Evolutionary conservation across 163 green algal genomes (phyloP).

Genomic region (Scenedesmus sp.): DNA sequence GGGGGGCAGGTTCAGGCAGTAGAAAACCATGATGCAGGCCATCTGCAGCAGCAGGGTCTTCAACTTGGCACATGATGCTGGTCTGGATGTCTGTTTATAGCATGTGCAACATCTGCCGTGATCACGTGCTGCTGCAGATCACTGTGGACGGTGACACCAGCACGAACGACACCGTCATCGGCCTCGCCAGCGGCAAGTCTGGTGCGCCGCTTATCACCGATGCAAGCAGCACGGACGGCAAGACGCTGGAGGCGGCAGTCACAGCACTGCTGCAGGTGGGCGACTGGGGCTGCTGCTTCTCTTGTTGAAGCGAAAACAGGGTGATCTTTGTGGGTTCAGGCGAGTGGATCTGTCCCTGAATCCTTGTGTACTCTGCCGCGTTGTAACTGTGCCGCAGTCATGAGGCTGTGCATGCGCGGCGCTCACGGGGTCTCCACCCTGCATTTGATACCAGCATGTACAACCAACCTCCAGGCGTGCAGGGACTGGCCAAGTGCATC

Average conservation of each 20-base stretch:
- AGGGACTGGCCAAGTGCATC: background rate
- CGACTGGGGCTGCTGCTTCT: background rate
- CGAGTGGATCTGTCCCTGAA: background rate
- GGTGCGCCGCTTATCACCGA: slow-evolving; percentile 81
- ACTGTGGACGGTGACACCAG: slow-evolving; percentile 98
- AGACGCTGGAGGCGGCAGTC: slow-evolving; percentile 88
- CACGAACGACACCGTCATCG: slow-evolving; percentile 98
- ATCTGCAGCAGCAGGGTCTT: too few relatives aligned
- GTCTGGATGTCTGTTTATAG: slow-evolving; percentile 95
- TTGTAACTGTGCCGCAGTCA: too few relatives aligned
- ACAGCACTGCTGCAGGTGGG: slow-evolving; percentile 91
- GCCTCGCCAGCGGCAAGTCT: slow-evolving; percentile 87
- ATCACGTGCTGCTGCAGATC: slow-evolving; percentile 88
- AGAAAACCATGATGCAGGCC: too few relatives aligned
- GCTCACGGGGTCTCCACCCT: too few relatives aligned
- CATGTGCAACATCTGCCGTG: slow-evolving; percentile 98
- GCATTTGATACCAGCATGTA: too few relatives aligned
- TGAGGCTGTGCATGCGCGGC: too few relatives aligned
- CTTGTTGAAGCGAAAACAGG: too few relatives aligned
- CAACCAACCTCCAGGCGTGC: too few relatives aligned
- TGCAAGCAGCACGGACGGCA: slow-evolving; percentile 70
- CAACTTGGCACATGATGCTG: slow-evolving; percentile 54
- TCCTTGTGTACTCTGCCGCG: too few relatives aligned
- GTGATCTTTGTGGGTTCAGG: too few relatives aligned
- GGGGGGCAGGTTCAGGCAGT: too few relatives aligned